phyloP scores from a whole-genome alignment of 805 yeast genomes.

The Vanderwaltozyma yarrowii region DNA sequence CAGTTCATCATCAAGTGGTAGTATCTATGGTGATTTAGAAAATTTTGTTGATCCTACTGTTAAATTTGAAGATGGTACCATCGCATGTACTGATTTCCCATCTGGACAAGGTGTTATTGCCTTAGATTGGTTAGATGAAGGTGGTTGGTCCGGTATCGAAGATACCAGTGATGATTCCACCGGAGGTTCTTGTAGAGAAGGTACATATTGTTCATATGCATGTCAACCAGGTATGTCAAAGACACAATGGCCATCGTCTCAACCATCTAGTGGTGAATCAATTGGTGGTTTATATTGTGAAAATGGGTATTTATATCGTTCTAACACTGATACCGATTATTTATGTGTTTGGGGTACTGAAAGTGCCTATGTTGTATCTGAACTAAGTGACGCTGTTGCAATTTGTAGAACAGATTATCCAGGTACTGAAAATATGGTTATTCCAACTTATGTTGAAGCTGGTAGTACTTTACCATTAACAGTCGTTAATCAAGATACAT shows the following conservation, averaged over 20 bases:
- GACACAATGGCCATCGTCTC: conserved; percentile 91
- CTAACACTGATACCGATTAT: conserved; percentile 54
- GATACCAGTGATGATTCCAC: conserved; percentile 44
- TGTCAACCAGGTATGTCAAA: conserved; percentile 98
- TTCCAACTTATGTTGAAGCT: conserved; percentile 74
- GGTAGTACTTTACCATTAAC: conserved; percentile 60
- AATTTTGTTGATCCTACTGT: conserved; percentile 39
- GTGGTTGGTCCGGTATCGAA: conserved; percentile 38
- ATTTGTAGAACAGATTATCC: conserved; percentile 98
- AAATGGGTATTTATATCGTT: conserved; percentile 72
- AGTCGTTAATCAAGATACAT: conserved; percentile 66
- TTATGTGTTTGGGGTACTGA: conserved; percentile 83
- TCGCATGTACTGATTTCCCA: conserved; percentile 60
- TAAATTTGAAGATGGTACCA: conserved; percentile 58
- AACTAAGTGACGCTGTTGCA: conserved; percentile 60
- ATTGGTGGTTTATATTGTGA: conserved; percentile 88
- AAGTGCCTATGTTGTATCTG: conserved; percentile 57
- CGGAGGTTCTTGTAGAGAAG: conserved; percentile 56
- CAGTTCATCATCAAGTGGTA: conserved; percentile 20
- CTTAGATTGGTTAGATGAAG: conserved; percentile 43
- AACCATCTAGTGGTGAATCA: conserved; percentile 82
- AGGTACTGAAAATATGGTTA: conserved; percentile 96
- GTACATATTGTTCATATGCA: conserved; percentile 92
- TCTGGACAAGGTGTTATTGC: conserved; percentile 63
- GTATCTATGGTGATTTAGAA: conserved; percentile 43